Conservation (phyloP, 257 asterid species). For the Penstemon eatonii region DNA sequence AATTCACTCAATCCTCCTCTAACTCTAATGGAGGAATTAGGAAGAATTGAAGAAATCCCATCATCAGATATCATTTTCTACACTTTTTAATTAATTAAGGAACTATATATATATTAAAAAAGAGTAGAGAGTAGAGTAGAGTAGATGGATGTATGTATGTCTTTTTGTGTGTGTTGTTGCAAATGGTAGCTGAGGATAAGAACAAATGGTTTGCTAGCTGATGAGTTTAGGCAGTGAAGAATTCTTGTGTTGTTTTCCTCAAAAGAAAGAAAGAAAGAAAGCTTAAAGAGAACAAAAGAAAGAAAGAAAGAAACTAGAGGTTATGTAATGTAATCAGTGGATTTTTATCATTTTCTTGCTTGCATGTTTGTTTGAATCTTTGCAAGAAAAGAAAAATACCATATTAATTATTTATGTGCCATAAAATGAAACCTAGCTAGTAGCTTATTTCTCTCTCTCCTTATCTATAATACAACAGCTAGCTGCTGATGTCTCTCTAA, state of each 20-base stretch:
- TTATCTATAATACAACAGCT: conserved; percentile 57
- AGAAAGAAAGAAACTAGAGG: neutral
- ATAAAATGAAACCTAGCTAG: conserved; percentile 44
- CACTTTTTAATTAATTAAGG: neutral
- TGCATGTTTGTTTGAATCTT: conserved; percentile 46
- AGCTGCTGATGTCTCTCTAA: conserved; percentile 44
- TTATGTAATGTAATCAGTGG: conserved; percentile 7
- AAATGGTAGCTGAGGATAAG: conserved; percentile 15
- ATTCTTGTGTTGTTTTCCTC: conserved; percentile 24
- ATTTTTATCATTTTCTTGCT: conserved; percentile 6
- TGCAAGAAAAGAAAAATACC: conserved; percentile 41
- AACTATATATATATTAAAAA: no score
- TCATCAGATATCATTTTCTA: conserved; percentile 74
- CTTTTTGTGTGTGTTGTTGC: conserved; percentile 14
- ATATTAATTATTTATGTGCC: conserved; percentile 11
- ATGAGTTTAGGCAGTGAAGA: conserved; percentile 45
- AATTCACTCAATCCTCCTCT: no score
- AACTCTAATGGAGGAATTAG: conserved; percentile 43
- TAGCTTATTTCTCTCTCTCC: conserved; percentile 37
- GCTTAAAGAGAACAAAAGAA: neutral
- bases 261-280: conserved; percentile 25
- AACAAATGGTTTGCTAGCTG: conserved; percentile 33
- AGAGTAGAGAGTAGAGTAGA: neutral
- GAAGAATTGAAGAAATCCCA: conserved; percentile 49
- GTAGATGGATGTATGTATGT: conserved; percentile 9